Conservation (phyloP, 2,329 filamentous ascomycete genomes). For the Diplodia corticola region DNA sequence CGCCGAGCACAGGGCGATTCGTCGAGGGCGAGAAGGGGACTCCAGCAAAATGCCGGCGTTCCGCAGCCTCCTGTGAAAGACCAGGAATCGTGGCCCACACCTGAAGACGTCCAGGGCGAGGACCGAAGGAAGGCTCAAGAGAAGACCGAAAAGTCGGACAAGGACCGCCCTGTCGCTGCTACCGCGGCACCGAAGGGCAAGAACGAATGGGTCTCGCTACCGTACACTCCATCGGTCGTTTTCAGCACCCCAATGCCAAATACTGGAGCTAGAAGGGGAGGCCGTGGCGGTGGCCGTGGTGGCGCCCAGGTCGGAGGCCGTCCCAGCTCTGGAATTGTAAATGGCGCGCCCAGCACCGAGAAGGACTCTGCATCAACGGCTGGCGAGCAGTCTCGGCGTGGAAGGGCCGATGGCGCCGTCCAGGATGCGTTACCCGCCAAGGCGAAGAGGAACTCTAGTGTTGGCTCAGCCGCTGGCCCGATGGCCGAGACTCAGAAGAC, state of each 20-base stretch:
- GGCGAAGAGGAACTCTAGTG: conserved; percentile 38
- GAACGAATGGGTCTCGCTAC: conserved; percentile 81
- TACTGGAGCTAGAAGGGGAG: conserved; percentile 41
- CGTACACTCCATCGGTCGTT: conserved; percentile 78
- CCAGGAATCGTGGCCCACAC: conserved; percentile 84
- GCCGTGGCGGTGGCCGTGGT: conserved; percentile 56
- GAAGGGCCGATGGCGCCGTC: conserved; percentile 31
- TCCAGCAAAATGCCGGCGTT: neutral
- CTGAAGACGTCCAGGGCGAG: conserved; percentile 74
- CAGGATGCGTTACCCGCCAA: conserved; percentile 36
- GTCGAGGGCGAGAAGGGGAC: neutral
- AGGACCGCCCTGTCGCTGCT: conserved; percentile 53
- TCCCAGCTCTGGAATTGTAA: conserved; percentile 36
- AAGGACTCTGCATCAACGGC: conserved; percentile 35
- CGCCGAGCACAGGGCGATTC: conserved; percentile 17
- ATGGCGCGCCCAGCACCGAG: conserved; percentile 40
- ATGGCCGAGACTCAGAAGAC: conserved; percentile 31
- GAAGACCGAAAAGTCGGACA: conserved; percentile 64
- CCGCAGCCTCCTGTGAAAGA: conserved; percentile 63
- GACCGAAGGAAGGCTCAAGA: conserved; percentile 70
- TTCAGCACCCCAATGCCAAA: conserved; percentile 81
- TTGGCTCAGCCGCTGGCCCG: conserved; percentile 30
- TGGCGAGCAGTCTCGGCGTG: conserved; percentile 38
- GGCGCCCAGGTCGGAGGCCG: conserved; percentile 57
- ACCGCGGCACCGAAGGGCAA: conserved; percentile 61